Base-by-base conservation (phyloP, 768 basidiomycete species). In the Phanerochaete carnosa region DNA sequence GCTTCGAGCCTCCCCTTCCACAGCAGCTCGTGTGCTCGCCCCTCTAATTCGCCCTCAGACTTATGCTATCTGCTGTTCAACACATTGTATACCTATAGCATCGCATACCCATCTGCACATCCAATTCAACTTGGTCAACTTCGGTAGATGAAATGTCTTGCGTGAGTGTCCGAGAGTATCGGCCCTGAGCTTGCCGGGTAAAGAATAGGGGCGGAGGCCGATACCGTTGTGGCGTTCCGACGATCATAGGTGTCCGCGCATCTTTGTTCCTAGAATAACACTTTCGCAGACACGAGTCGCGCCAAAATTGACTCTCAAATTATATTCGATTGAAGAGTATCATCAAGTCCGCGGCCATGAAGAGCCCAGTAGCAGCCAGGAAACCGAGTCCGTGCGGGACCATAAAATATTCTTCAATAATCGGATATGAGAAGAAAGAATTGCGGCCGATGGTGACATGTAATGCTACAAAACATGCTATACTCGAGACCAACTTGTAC, bases 401-500 rank as follows among this genome's bases (percentile, higher is more conserved):
- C 39, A 43, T 43, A 61, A 56, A 56, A 51, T 56, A 61, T 61
- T 61, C 55, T 55, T 45, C 54, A 35, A 57, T 62, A 62, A 32
- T n/a, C 39, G 61, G 61, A 50, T 62, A 62, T 62, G 55, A 53
- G 45, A 35, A 35, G 32, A 62, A 43, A 19, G 19, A 43, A 43
- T 43, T 43, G 39, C 39, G 51, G 61, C 56, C 55, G 50, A 62
- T 52, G 33, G 53, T 37, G 56, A 57, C 61, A 62, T 51, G 56
- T 62, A 62, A 57, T 57, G 61, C 61, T 62, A 62, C 61, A 62
- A 57, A 45, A 43, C 43, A 57, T 56, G 61, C 46, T 49, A 11
- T 55, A 30, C 46, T 37, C 13, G 49, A 39, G 29, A 35, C n/a
- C 43, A 45, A 53, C 16, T 57, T 49, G 46, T 57, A 62, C 56